Evolutionary conservation across 2,329 filamentous ascomycete species (phyloP).

Genomic region (Claviceps sp.): DNA sequence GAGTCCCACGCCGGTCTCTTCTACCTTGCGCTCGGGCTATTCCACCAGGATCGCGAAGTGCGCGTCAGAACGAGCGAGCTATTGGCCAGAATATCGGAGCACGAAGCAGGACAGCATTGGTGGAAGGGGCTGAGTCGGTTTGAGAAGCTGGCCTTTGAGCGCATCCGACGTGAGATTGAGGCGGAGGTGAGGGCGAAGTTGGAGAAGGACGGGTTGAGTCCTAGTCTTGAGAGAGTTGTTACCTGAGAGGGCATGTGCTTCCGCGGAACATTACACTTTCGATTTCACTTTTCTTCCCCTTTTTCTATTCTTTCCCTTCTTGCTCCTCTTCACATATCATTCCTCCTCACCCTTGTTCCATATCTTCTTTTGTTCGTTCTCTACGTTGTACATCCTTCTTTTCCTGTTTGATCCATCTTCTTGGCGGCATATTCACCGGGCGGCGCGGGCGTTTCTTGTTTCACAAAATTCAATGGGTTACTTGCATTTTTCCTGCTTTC

Average conservation of each 20-base stretch:
- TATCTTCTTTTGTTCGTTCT: neutral
- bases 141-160: constrained; percentile 71
- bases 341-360: neutral
- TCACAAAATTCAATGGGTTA: neutral
- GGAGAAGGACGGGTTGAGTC: constrained; percentile 29
- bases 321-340: neutral
- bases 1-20: constrained; percentile 83
- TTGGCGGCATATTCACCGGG: constrained; percentile 2
- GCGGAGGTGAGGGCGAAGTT: constrained; percentile 33
- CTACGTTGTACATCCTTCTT: neutral
- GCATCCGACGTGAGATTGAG: constrained; percentile 57
- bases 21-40: constrained; percentile 79
- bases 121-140: constrained; percentile 80
- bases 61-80: constrained; percentile 65
- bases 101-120: constrained; percentile 88
- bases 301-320: neutral
- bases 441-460: constrained; percentile 1
- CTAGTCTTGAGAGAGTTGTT: constrained; percentile 31
- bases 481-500: neutral
- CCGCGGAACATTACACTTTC: no score
- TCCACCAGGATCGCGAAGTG: constrained; percentile 76
- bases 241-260: constrained; percentile 24
- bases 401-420: neutral
- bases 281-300: neutral
- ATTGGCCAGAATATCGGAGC: constrained; percentile 67